phyloP scores from a whole-genome alignment of 768 basidiomycete genomes.

The Serendipita vermifera region DNA sequence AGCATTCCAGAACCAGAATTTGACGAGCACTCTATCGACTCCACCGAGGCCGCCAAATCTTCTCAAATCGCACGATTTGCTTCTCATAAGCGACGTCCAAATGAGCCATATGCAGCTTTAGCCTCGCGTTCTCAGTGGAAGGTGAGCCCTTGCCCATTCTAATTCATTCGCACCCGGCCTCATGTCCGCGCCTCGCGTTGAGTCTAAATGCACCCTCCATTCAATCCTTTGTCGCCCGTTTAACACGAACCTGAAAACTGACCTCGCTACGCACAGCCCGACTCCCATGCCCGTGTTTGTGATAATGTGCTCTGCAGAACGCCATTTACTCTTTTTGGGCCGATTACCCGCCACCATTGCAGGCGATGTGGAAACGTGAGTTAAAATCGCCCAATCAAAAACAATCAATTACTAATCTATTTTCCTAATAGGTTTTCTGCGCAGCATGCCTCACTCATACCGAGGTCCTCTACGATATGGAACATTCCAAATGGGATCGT shows the following conservation, averaged over 20 bases:
- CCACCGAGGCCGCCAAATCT: not conserved
- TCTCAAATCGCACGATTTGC: not conserved
- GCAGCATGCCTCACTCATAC: not conserved
- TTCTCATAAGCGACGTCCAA: not conserved
- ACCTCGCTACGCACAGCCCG: not conserved
- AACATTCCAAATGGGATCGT: not conserved
- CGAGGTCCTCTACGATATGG: conserved; percentile 7
- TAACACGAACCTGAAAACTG: no score
- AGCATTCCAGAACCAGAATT: not conserved
- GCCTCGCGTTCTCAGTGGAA: not conserved
- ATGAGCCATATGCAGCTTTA: not conserved
- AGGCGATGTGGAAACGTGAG: conserved; percentile 7
- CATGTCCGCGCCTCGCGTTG: not conserved
- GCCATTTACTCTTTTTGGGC: not conserved
- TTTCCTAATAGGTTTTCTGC: not conserved
- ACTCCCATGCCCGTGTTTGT: not conserved
- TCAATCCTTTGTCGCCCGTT: not conserved
- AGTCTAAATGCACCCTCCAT: not conserved
- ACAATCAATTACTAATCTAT: not conserved
- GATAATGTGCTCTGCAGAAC: not conserved
- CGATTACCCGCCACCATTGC: not conserved
- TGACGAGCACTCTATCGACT: not conserved
- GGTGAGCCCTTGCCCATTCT: not conserved
- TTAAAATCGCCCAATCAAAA: not conserved
- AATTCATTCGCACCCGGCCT: not conserved